Base-by-base conservation (phyloP, 352 stramenopile species). In the Phytopythium delawarense region DNA sequence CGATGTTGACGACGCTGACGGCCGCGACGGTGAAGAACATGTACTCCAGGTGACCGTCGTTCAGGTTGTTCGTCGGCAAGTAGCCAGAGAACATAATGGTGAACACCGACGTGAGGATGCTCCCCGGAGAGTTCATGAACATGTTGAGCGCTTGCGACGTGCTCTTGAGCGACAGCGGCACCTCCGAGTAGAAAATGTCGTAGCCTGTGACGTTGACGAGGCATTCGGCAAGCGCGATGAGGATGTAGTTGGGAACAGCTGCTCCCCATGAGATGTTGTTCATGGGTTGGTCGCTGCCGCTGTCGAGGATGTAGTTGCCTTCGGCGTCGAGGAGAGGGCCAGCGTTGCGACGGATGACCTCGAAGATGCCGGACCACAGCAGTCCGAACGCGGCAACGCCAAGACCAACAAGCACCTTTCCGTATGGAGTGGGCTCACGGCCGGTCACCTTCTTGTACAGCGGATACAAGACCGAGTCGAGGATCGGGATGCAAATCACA, bases 31-130 rank as follows among this genome's bases (percentile, higher is more conserved):
- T 39, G 66, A 84, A 89, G 66, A 86, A 84, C 76, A 89, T 84
- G 68, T 88, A 87, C 75, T 89, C 80, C 30, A 89, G 62, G 67
- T 88, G 62, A 62, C 71, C 70, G 1, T 85, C 65, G 69, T 89
- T 89, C 55, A 89, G 59, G 69, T 88, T 57, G 69, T 89, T 66
- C 11, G 62, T 65, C 39, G 60, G 57, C 9, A 89, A 52, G 67
- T 86, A 82, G 50, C 63, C 67, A 30, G 66, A 62, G 70, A 87
- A 89, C 69, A 89, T 81, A 66, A 89, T 79, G n/a, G 78, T 86
- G 64, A 88, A 85, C 23, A 76, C 74, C 9, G 76, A 86, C 28
- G 79, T 84, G 59, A 84, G 71, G 59, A 76, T 77, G 53, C 63
- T 81, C 62, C 77, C 77, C 65, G 83, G 78, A 48, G 73, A 81